These are phyloP conservation scores for Ceriops tagal DNA, from an alignment of 345 rosid species.

Conservation along the genomic window DNA sequence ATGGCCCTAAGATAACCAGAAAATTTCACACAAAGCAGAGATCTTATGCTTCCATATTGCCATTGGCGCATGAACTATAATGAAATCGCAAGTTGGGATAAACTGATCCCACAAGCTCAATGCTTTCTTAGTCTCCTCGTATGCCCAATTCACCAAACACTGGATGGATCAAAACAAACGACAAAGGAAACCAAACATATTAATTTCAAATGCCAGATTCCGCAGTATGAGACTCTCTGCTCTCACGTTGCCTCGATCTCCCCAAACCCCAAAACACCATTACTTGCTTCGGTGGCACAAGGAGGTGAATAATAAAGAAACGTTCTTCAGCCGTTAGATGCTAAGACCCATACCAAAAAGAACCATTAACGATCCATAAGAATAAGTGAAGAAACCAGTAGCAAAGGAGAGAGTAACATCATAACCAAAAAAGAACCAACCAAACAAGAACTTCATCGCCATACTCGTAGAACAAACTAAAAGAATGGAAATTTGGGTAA, in stretches of 20 bases:
- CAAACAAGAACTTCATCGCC: not conserved
- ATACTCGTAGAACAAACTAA: constrained; percentile 3
- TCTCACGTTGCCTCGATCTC: not conserved
- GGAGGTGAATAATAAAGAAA: not conserved
- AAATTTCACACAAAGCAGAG: too few relatives aligned
- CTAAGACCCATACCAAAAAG: not conserved
- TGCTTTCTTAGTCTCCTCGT: too few relatives aligned
- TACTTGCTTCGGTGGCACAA: not conserved
- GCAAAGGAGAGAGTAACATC: not conserved
- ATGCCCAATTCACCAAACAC: not conserved
- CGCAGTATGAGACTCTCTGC: not conserved
- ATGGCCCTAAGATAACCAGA: too few relatives aligned
- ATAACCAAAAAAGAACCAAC: not conserved
- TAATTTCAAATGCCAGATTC: not conserved
- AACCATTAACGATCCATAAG: not conserved
- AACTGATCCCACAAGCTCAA: too few relatives aligned
- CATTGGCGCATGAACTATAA: too few relatives aligned
- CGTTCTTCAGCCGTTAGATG: not conserved
- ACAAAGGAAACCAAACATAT: not conserved
- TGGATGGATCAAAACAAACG: not conserved
- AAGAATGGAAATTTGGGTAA: constrained; percentile 4
- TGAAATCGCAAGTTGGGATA: too few relatives aligned
- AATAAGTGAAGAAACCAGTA: not conserved
- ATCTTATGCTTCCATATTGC: too few relatives aligned
- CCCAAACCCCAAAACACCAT: not conserved